Conservation (phyloP, 169 alveolate species). For the Plasmodium gallinaceum region DNA sequence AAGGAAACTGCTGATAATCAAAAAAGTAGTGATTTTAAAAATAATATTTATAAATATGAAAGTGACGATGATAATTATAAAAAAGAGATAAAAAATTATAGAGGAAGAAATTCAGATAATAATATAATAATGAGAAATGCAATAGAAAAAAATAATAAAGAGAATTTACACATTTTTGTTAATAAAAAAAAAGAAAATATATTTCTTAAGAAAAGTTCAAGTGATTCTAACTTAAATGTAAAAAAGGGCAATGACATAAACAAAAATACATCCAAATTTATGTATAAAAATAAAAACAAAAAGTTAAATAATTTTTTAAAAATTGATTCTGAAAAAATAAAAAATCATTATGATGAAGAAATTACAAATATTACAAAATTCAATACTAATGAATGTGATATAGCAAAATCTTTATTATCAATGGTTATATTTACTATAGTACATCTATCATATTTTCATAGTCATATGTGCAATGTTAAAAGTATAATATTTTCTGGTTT, state of each 20-base stretch:
- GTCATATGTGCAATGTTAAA: constrained; percentile 31
- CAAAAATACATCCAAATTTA: background rate
- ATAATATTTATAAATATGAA: too few relatives aligned
- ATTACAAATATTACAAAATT: background rate
- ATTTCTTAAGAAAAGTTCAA: background rate
- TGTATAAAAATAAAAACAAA: background rate
- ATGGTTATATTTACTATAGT: constrained; percentile 45
- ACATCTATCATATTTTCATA: constrained; percentile 38
- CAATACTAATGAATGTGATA: constrained; percentile 31
- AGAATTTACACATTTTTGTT: too few relatives aligned
- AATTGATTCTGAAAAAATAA: too few relatives aligned
- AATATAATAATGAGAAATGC: background rate
- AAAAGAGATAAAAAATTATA: background rate
- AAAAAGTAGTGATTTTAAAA: background rate
- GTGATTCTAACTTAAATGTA: background rate
- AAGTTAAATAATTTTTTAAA: background rate
- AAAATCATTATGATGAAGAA: background rate
- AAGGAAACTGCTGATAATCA: background rate
- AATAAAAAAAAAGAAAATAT: constrained; percentile 1
- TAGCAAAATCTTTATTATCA: constrained; percentile 42
- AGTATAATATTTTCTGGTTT: constrained; percentile 47
- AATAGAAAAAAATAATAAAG: background rate
- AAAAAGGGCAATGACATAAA: background rate
- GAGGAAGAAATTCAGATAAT: background rate
- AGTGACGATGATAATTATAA: too few relatives aligned